These are phyloP conservation scores for Lasiodiplodia citricola DNA, from an alignment of 2,329 filamentous ascomycete genomes.

Conservation along the genomic window DNA sequence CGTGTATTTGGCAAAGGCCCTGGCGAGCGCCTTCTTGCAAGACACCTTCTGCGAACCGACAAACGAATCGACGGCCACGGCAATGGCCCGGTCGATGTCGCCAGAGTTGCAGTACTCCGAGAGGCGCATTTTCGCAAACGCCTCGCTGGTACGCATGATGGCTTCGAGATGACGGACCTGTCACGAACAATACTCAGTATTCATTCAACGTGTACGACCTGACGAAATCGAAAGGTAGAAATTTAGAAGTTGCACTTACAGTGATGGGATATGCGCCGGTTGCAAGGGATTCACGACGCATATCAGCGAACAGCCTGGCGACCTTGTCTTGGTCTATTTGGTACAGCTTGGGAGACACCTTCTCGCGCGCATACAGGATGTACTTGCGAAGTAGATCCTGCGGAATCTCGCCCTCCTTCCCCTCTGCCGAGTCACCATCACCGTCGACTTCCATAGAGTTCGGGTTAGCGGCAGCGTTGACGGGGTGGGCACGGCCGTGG, in stretches of 20 bases:
- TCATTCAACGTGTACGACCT: background rate
- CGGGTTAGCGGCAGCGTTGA: constrained; percentile 41
- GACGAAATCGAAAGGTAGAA: background rate
- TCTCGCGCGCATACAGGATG: constrained; percentile 91
- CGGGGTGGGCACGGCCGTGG: constrained; percentile 86
- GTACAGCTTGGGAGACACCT: constrained; percentile 88
- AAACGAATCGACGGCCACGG: constrained; percentile 94
- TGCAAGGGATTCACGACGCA: constrained; percentile 88
- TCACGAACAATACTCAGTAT: background rate
- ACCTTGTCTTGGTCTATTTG: constrained; percentile 99
- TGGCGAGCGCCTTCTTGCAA: constrained; percentile 92
- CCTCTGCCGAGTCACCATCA: constrained; percentile 54
- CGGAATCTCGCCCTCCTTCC: constrained; percentile 74
- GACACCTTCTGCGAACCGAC: constrained; percentile 96
- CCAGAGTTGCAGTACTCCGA: constrained; percentile 89
- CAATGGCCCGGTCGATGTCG: constrained; percentile 96
- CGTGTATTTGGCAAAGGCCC: constrained; percentile 93
- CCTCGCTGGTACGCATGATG: constrained; percentile 90
- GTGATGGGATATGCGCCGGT: constrained; percentile 98
- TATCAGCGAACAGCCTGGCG: constrained; percentile 90
- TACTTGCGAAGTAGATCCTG: constrained; percentile 95
- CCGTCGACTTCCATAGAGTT: constrained; percentile 69
- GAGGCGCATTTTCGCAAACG: constrained; percentile 98
- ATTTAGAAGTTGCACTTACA: constrained; percentile 60
- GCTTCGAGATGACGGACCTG: constrained; percentile 96